Conservation (phyloP, 2,329 filamentous ascomycete species). For the Pyricularia sp. region DNA sequence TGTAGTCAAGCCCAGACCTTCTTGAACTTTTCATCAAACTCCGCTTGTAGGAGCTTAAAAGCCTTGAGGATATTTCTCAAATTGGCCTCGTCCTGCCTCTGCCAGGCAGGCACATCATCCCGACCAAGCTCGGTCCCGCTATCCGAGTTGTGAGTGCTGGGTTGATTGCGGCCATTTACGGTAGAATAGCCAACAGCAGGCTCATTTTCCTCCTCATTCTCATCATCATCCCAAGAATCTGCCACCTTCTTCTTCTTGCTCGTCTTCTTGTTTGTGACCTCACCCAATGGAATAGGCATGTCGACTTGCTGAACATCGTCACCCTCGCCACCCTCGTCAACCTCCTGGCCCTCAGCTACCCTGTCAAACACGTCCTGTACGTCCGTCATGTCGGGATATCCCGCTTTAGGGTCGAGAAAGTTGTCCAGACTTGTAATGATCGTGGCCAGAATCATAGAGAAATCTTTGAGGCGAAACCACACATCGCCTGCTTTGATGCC, state of each 20-base stretch:
- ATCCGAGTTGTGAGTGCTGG: background rate
- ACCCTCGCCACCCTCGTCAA: constrained; percentile 39
- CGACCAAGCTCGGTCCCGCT: background rate
- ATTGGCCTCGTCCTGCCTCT: constrained; percentile 29
- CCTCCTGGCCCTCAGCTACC: constrained; percentile 19
- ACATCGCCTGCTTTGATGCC: constrained; percentile 56
- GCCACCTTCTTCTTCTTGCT: constrained; percentile 19
- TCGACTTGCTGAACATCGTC: constrained; percentile 30
- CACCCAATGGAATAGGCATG: background rate
- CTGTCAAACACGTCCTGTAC: constrained; percentile 25
- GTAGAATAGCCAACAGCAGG: constrained; percentile 32
- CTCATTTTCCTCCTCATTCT: constrained; percentile 23
- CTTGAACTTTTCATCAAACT: constrained; percentile 56
- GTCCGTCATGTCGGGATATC: constrained; percentile 39
- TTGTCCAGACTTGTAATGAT: constrained; percentile 57
- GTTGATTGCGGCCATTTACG: constrained; percentile 11
- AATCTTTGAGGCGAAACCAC: constrained; percentile 62
- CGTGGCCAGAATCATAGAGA: constrained; percentile 52
- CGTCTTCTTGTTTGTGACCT: constrained; percentile 17
- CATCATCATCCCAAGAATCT: constrained; percentile 36
- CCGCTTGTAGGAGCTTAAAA: constrained; percentile 45
- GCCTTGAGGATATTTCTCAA: constrained; percentile 48
- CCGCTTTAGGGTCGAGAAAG: constrained; percentile 40
- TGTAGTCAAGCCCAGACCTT: constrained; percentile 46
- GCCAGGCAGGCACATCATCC: constrained; percentile 3